phyloP scores from a whole-genome alignment of 345 rosid species.

The Hibiscus syriacus region DNA sequence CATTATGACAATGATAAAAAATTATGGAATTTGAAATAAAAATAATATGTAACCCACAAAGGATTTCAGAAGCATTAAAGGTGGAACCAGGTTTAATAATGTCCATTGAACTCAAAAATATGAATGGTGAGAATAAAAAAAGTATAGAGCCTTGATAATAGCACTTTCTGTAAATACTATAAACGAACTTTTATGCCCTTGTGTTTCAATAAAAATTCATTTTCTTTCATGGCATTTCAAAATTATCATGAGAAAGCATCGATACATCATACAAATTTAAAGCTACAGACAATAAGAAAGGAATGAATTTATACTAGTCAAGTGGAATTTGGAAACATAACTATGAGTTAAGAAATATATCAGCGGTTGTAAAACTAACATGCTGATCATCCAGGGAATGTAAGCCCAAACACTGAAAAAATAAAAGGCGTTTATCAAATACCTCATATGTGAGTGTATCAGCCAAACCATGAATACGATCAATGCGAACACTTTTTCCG shows the following conservation, averaged over 20 bases:
- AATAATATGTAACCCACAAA: background rate
- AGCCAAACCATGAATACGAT: slow-evolving; percentile 86
- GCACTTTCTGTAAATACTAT: background rate
- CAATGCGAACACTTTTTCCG: slow-evolving; percentile 84
- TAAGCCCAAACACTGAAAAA: background rate
- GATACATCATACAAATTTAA: background rate
- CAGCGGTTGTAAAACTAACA: background rate
- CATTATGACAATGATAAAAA: background rate
- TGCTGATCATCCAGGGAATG: background rate
- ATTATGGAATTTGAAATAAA: background rate
- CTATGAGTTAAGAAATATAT: background rate
- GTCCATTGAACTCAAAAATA: background rate
- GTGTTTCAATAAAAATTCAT: background rate
- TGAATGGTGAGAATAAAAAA: background rate
- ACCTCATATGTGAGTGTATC: slow-evolving; percentile 97
- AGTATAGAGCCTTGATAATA: background rate
- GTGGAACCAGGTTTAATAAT: background rate
- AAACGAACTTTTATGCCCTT: background rate
- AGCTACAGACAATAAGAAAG: background rate
- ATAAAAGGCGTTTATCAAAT: slow-evolving; percentile 8
- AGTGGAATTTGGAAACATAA: background rate
- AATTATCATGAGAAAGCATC: background rate
- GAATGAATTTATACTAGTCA: background rate
- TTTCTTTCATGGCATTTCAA: background rate
- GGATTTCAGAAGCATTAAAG: background rate